A percentile compares a stretch with the other conserved stretches of the same genome.
phyloP scores from a whole-genome alignment of 2,329 filamentous ascomycete genomes.

The Phyllosticta citriasiana region DNA sequence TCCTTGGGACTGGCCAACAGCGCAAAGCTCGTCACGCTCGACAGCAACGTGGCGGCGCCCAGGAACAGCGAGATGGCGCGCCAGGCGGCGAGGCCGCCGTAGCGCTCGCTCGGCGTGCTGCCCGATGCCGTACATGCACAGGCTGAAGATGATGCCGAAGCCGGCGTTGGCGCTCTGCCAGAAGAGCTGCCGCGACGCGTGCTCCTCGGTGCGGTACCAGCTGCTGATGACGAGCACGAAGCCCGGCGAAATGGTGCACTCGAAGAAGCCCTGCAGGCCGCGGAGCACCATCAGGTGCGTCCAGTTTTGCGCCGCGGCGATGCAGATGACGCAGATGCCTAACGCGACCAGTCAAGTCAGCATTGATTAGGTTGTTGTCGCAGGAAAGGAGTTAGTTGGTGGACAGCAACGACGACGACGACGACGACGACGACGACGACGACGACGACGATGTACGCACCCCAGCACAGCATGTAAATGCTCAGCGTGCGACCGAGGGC shows the following conservation, averaged over 20 bases:
- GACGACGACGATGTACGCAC: background rate
- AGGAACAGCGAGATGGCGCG: slow-evolving; percentile 8
- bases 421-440: too few relatives aligned
- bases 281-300: slow-evolving; percentile 26
- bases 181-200: slow-evolving; percentile 25
- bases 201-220: slow-evolving; percentile 28
- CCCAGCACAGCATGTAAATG: slow-evolving; percentile 10
- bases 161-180: slow-evolving; percentile 29
- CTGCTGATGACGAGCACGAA: slow-evolving; percentile 26
- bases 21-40: slow-evolving; percentile 14
- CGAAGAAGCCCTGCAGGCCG: slow-evolving; percentile 28
- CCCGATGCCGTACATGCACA: slow-evolving; percentile 10
- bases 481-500: slow-evolving; percentile 9
- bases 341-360: background rate
- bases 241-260: slow-evolving; percentile 28
- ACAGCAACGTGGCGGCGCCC: slow-evolving; percentile 13
- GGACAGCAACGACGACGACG: too few relatives aligned
- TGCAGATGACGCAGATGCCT: slow-evolving; percentile 9
- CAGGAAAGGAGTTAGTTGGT: too few relatives aligned
- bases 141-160: slow-evolving; percentile 17
- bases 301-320: slow-evolving; percentile 17
- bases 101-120: slow-evolving; percentile 4
- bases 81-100: slow-evolving; percentile 7
- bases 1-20: slow-evolving; percentile 18
- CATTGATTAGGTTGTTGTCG: too few relatives aligned